Evolutionary conservation across 805 yeast genomes (phyloP).

Genomic region (Maudiozyma serrabonitensis): DNA sequence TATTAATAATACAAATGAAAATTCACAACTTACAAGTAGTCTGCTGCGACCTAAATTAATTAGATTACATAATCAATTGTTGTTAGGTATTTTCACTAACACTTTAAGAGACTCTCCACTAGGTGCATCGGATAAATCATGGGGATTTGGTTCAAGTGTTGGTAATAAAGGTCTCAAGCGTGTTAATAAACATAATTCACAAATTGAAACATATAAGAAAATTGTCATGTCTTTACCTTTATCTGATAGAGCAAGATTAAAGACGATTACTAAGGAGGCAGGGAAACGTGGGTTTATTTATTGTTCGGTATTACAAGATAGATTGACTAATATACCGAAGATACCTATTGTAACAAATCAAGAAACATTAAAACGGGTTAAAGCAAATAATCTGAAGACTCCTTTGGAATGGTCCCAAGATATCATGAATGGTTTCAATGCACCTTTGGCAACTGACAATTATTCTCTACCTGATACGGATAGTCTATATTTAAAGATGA

Average conservation of each 20-base stretch:
- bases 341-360: conserved; percentile 54
- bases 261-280: conserved; percentile 71
- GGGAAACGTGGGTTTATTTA: conserved; percentile 69
- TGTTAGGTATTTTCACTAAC: conserved; percentile 76
- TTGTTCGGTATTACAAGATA: conserved; percentile 56
- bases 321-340: conserved; percentile 56
- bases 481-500: conserved; percentile 53
- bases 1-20: not conserved
- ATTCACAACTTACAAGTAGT: not conserved
- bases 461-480: conserved; percentile 78
- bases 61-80: conserved; percentile 66
- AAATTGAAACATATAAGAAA: conserved; percentile 72
- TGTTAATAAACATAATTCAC: conserved; percentile 45
- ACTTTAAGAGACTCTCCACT: conserved; percentile 69
- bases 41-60: conserved; percentile 11
- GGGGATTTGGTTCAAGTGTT: conserved; percentile 39
- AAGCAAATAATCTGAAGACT: conserved; percentile 25
- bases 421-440: conserved; percentile 72
- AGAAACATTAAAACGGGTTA: conserved; percentile 26
- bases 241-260: conserved; percentile 75
- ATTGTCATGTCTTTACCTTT: conserved; percentile 81
- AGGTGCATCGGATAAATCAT: conserved; percentile 57
- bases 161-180: conserved; percentile 35
- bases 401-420: conserved; percentile 88
- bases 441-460: conserved; percentile 68